Conservation (phyloP, 2,329 filamentous ascomycete genomes). For the Fusarium transvaalense region DNA sequence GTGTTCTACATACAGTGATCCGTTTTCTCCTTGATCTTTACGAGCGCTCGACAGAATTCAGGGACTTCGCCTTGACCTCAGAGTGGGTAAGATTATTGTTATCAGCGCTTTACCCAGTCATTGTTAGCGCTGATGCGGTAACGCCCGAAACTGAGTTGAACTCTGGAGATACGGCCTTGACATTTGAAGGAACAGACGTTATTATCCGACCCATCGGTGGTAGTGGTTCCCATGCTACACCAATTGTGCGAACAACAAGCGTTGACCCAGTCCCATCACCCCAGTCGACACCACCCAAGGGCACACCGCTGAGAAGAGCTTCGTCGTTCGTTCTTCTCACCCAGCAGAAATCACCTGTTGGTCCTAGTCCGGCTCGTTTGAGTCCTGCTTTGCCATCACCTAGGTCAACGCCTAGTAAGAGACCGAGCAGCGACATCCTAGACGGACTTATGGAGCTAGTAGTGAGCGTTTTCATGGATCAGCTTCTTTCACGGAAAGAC, state of each 20-base stretch:
- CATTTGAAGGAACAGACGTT: slow-evolving; percentile 87
- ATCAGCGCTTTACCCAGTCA: slow-evolving; percentile 84
- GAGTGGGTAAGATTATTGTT: slow-evolving; percentile 86
- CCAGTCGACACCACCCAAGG: slow-evolving; percentile 61
- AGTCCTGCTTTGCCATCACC: slow-evolving; percentile 56
- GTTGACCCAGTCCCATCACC: slow-evolving; percentile 63
- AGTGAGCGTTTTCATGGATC: slow-evolving; percentile 84
- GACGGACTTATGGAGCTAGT: slow-evolving; percentile 83
- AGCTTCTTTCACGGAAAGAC: slow-evolving; percentile 87
- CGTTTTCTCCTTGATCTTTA: slow-evolving; percentile 85
- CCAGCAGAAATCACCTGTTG: slow-evolving; percentile 70
- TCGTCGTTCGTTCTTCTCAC: slow-evolving; percentile 94
- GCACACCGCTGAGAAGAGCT: slow-evolving; percentile 78
- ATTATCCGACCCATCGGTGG: slow-evolving; percentile 78
- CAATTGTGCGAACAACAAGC: slow-evolving; percentile 79
- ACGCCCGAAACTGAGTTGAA: slow-evolving; percentile 88
- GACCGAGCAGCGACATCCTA: slow-evolving; percentile 76
- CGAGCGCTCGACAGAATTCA: slow-evolving; percentile 79
- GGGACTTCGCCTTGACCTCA: slow-evolving; percentile 83
- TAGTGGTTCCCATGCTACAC: slow-evolving; percentile 68
- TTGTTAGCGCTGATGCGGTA: slow-evolving; percentile 87
- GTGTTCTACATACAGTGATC: slow-evolving; percentile 80
- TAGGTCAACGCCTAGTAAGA: slow-evolving; percentile 63
- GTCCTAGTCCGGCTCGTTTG: slow-evolving; percentile 71
- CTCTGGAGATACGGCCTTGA: slow-evolving; percentile 82